Conservation (phyloP, 176 grass and related monocot genomes). For the Oropetium thomaeum region DNA sequence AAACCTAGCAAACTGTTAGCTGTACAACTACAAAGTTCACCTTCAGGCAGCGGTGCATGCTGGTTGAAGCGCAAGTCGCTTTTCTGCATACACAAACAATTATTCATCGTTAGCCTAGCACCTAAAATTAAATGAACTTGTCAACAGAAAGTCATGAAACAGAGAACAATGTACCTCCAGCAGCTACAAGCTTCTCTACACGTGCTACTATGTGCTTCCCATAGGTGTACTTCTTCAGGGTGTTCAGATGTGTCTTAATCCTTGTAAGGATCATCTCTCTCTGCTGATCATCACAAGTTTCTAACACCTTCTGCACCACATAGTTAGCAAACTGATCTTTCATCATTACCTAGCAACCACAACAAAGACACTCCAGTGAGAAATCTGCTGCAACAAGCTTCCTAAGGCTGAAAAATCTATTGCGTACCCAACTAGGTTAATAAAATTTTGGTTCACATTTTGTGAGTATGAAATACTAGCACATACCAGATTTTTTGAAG, state of each 20-base stretch:
- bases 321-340: slow-evolving; percentile 94
- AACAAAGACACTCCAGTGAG: background rate
- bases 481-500: no score
- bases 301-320: slow-evolving; percentile 89
- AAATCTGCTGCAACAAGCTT: background rate
- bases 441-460: background rate
- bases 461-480: background rate
- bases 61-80: slow-evolving; percentile 63
- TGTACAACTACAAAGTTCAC: slow-evolving; percentile 59
- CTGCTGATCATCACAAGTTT: slow-evolving; percentile 87
- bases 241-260: slow-evolving; percentile 82
- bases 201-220: slow-evolving; percentile 88
- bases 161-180: slow-evolving; percentile 56
- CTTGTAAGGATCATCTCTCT: slow-evolving; percentile 78
- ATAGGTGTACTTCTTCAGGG: slow-evolving; percentile 87
- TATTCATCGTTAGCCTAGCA: background rate
- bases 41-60: slow-evolving; percentile 41
- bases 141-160: no score
- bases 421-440: background rate
- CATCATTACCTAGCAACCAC: slow-evolving; percentile 68
- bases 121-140: background rate
- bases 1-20: slow-evolving; percentile 75
- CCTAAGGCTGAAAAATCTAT: background rate
- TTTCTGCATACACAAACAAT: slow-evolving; percentile 47
- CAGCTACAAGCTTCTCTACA: slow-evolving; percentile 82